Percentiles rank a stretch among this genome's conserved stretches.
phyloP scores from a whole-genome alignment of 371 early-diverging fungal genomes.

The Mucor racemosus region DNA sequence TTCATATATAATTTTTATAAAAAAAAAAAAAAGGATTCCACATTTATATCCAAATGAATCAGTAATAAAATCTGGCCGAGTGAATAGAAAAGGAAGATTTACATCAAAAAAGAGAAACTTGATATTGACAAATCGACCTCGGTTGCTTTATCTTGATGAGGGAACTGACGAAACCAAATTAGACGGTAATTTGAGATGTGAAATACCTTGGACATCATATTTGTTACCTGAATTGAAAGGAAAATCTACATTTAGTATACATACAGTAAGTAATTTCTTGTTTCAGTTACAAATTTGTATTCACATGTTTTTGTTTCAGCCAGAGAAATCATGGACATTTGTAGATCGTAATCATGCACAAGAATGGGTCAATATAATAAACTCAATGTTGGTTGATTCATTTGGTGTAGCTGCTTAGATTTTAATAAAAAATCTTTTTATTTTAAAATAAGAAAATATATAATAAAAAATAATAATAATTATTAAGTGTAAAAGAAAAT shows the following conservation, averaged over 20 bases:
- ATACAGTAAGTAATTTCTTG: slow-evolving; percentile 51
- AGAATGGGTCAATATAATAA: slow-evolving; percentile 63
- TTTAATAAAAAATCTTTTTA: neutral
- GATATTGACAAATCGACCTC: slow-evolving; percentile 73
- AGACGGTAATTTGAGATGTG: slow-evolving; percentile 48
- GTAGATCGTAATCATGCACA: slow-evolving; percentile 60
- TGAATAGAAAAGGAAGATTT: slow-evolving; percentile 61
- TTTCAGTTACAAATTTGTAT: neutral
- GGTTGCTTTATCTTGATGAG: slow-evolving; percentile 72
- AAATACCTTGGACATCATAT: slow-evolving; percentile 62
- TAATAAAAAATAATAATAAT: slow-evolving; percentile 7
- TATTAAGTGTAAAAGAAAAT: slow-evolving; percentile 1
- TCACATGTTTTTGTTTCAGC: slow-evolving; percentile 24
- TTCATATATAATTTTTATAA: neutral
- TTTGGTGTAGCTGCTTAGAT: slow-evolving; percentile 48
- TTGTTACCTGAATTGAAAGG: slow-evolving; percentile 62
- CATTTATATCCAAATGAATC: slow-evolving; percentile 68
- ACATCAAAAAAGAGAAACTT: slow-evolving; percentile 66
- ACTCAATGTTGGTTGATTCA: slow-evolving; percentile 53
- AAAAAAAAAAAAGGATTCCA: slow-evolving; percentile 36
- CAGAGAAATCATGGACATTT: slow-evolving; percentile 63
- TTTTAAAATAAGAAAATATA: neutral
- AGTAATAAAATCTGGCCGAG: slow-evolving; percentile 62
- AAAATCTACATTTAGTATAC: slow-evolving; percentile 63
- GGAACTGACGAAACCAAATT: slow-evolving; percentile 43